A percentile compares a stretch with the other conserved stretches of the same genome.
Evolutionary conservation across 257 asterid species (phyloP).

Genomic region (Solanum dulcamara): DNA sequence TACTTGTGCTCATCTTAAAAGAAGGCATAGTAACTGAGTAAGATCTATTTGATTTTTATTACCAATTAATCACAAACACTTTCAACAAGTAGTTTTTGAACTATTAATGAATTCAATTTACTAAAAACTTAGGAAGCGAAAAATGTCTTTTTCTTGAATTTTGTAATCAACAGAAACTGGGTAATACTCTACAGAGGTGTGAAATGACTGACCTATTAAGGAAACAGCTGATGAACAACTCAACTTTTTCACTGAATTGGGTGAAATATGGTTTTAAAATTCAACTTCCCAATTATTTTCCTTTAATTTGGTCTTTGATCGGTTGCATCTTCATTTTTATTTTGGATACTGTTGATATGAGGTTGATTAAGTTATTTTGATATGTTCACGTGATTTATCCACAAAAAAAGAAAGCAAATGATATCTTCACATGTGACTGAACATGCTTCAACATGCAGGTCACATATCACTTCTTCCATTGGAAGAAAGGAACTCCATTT

Average conservation of each 20-base stretch:
- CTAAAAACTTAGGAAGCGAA: background rate
- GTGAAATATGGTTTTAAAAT: background rate
- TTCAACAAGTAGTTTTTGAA: background rate
- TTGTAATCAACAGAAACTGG: background rate
- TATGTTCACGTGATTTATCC: background rate
- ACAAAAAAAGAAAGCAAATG: background rate
- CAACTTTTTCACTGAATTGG: background rate
- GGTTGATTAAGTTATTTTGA: background rate
- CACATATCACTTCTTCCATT: constrained; percentile 81
- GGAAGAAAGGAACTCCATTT: constrained; percentile 94
- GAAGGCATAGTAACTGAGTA: background rate
- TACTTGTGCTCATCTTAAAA: background rate
- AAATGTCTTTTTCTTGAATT: background rate
- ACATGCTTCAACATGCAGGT: constrained; percentile 29
- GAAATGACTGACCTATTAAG: background rate
- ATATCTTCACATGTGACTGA: constrained; percentile 1
- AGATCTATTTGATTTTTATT: background rate
- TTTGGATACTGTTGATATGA: background rate
- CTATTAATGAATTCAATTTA: background rate
- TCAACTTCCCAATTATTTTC: background rate
- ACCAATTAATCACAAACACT: background rate
- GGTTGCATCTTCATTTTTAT: background rate
- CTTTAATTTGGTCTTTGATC: background rate
- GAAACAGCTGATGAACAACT: background rate
- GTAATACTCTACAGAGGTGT: background rate